Conservation (phyloP, 75 land plant species). For the Larix kaempferi region DNA sequence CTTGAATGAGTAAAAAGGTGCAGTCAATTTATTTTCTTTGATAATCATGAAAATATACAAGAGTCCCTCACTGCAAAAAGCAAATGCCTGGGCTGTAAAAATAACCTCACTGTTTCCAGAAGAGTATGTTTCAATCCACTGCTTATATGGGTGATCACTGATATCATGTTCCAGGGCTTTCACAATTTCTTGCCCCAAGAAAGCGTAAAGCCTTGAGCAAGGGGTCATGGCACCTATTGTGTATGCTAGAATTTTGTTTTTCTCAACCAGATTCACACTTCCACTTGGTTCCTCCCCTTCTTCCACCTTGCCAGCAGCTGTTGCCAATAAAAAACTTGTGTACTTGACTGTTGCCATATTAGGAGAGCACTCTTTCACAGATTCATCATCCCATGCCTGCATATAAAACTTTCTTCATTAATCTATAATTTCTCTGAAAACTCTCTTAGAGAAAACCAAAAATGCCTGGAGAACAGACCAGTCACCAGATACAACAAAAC, state of each 20-base stretch:
- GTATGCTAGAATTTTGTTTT: conserved; percentile 61
- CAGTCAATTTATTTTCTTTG: not conserved
- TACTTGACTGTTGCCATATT: conserved; percentile 62
- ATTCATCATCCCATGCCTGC: conserved; percentile 68
- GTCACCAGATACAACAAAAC: not conserved
- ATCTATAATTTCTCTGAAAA: not conserved
- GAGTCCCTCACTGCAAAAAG: no score
- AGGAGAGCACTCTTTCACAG: conserved; percentile 28
- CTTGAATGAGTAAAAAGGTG: not conserved
- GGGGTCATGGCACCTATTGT: conserved; percentile 93
- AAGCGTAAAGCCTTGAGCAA: conserved; percentile 86
- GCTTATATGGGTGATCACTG: conserved; percentile 53
- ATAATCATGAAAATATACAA: no score
- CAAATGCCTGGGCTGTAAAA: not conserved
- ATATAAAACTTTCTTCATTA: conserved; percentile 1
- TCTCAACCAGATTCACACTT: conserved; percentile 63
- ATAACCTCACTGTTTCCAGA: conserved; percentile 70
- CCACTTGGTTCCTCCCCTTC: conserved; percentile 46
- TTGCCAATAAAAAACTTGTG: conserved; percentile 66
- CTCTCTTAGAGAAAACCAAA: not conserved
- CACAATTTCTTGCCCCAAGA: conserved; percentile 62
- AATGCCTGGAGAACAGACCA: not conserved
- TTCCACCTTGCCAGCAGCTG: conserved; percentile 64
- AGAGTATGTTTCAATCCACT: conserved; percentile 84
- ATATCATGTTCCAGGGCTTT: conserved; percentile 17